Conservation (phyloP, 768 basidiomycete species). For the Pisolithus albus region DNA sequence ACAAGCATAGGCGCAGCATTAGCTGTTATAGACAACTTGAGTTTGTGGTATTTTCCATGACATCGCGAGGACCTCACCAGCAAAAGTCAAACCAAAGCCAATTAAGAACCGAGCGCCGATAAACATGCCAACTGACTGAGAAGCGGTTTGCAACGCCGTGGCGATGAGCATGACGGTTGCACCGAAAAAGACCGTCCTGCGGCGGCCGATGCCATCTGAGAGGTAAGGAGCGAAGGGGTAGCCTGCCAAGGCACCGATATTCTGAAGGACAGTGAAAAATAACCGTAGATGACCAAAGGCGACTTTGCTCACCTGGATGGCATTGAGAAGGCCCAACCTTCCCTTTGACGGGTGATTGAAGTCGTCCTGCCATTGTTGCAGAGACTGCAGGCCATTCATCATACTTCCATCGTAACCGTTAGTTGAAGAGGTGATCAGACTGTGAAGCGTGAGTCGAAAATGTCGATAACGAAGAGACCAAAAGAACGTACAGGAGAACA, state of each 20-base stretch:
- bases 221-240: constrained; percentile 68
- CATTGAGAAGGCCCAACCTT: constrained; percentile 62
- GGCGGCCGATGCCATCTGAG: constrained; percentile 67
- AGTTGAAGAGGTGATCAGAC: constrained; percentile 69
- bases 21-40: constrained; percentile 26
- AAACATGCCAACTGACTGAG: constrained; percentile 72
- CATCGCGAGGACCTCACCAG: constrained; percentile 32
- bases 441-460: constrained; percentile 15
- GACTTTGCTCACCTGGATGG: constrained; percentile 49
- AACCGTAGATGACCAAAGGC: background rate
- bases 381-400: constrained; percentile 75
- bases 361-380: constrained; percentile 54
- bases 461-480: background rate
- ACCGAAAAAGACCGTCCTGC: constrained; percentile 58
- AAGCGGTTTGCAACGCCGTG: constrained; percentile 61
- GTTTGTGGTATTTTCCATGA: background rate
- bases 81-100: constrained; percentile 72
- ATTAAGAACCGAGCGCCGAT: constrained; percentile 75
- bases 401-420: constrained; percentile 74
- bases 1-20: constrained; percentile 80
- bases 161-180: constrained; percentile 66
- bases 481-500: constrained; percentile 45
- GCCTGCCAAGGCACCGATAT: constrained; percentile 60
- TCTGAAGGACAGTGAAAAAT: constrained; percentile 33
- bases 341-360: constrained; percentile 54